phyloP scores from a whole-genome alignment of 2,329 filamentous ascomycete species.

The Pseudogymnoascus sp. region DNA sequence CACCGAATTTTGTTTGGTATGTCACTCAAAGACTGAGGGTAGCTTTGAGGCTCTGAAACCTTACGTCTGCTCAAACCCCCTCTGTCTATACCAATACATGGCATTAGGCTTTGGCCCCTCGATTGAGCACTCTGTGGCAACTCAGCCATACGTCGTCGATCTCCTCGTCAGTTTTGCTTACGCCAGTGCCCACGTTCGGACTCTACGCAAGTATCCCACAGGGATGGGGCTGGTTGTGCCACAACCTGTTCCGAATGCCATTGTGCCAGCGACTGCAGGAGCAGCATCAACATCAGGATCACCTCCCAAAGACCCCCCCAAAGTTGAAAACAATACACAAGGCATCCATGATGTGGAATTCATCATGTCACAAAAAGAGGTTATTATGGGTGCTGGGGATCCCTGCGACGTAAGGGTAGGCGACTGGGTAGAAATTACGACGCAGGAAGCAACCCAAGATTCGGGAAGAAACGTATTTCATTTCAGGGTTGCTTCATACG shows the following conservation, averaged over 20 bases:
- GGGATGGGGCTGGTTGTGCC: slow-evolving; percentile 27
- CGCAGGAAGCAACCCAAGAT: background rate
- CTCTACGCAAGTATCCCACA: slow-evolving; percentile 26
- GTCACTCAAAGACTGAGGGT: slow-evolving; percentile 59
- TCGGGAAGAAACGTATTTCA: background rate
- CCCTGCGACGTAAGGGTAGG: background rate
- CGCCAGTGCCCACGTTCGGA: slow-evolving; percentile 21
- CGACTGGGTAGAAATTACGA: background rate
- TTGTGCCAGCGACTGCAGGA: background rate
- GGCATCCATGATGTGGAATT: background rate
- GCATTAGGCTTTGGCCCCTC: slow-evolving; percentile 75
- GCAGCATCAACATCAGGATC: background rate
- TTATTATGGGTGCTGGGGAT: background rate
- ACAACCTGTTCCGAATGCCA: slow-evolving; percentile 7
- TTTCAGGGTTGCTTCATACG: background rate
- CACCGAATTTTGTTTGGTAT: slow-evolving; percentile 80
- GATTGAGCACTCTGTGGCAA: slow-evolving; percentile 74
- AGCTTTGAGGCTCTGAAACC: slow-evolving; percentile 62
- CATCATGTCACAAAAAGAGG: background rate
- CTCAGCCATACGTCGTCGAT: slow-evolving; percentile 75
- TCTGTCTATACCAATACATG: slow-evolving; percentile 88
- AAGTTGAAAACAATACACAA: background rate
- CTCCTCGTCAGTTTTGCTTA: slow-evolving; percentile 79
- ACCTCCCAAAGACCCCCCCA: background rate
- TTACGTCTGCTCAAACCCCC: slow-evolving; percentile 63